These are phyloP conservation scores for Jackrogersella multiformis DNA, from an alignment of 495 filamentous ascomycete species.

Conservation along the genomic window DNA sequence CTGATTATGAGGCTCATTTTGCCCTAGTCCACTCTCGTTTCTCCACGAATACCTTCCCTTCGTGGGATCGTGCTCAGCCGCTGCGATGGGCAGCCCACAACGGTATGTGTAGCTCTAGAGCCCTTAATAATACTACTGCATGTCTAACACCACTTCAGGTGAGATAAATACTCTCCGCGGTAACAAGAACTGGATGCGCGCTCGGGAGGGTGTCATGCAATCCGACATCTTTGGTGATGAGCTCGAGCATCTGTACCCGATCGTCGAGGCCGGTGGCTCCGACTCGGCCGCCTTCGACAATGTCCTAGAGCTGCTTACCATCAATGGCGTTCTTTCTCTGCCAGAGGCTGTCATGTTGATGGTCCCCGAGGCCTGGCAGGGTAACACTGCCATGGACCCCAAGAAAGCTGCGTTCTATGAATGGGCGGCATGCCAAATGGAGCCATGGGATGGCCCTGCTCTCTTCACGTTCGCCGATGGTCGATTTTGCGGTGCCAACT, in stretches of 20 bases:
- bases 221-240: constrained; percentile 94
- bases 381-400: constrained; percentile 89
- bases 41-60: constrained; percentile 99
- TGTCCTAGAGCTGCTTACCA: constrained; percentile 91
- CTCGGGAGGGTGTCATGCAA: constrained; percentile 93
- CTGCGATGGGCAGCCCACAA: constrained; percentile 98
- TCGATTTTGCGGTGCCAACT: constrained; percentile 95
- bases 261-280: constrained; percentile 96
- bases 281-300: constrained; percentile 99
- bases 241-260: constrained; percentile 89
- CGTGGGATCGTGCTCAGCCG: constrained; percentile 98
- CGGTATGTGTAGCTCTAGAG: constrained; percentile 62
- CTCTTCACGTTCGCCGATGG: constrained; percentile 99
- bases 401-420: constrained; percentile 99
- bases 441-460: constrained; percentile 98
- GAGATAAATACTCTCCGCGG: constrained; percentile 98
- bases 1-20: constrained; percentile 98
- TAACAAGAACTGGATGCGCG: constrained; percentile 99
- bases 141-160: constrained; percentile 59
- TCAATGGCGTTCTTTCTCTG: constrained; percentile 96
- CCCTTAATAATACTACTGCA: not conserved
- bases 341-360: constrained; percentile 99
- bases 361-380: constrained; percentile 99
- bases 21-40: constrained; percentile 98
- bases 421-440: constrained; percentile 99